phyloP scores from a whole-genome alignment of 257 asterid genomes.

The Haberlea rhodopensis region DNA sequence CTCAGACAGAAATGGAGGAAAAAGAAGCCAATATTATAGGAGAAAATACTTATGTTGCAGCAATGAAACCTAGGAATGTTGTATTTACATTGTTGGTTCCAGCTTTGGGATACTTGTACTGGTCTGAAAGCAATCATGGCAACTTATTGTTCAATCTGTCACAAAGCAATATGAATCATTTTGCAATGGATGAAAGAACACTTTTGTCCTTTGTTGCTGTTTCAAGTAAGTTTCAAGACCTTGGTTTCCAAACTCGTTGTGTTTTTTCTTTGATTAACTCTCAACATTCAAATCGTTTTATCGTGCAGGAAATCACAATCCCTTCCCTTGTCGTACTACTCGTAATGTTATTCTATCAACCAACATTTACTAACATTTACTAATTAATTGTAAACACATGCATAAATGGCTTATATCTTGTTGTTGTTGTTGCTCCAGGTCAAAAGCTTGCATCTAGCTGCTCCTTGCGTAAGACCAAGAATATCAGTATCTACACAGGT shows the following conservation, averaged over 20 bases:
- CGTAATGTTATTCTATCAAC: conserved; percentile 42
- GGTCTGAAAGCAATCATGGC: conserved; percentile 73
- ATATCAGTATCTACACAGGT: conserved; percentile 54
- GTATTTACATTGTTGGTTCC: conserved; percentile 58
- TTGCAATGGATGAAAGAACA: conserved; percentile 62
- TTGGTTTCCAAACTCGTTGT: neutral
- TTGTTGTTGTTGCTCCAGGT: conserved; percentile 41
- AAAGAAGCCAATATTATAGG: conserved; percentile 44
- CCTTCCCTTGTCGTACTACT: conserved; percentile 59
- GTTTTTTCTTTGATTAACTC: neutral
- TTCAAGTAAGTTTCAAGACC: conserved; percentile 51
- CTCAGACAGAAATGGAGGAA: conserved; percentile 75
- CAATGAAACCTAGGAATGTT: conserved; percentile 64
- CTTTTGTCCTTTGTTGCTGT: conserved; percentile 61
- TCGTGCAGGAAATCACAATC: conserved; percentile 64
- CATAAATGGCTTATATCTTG: neutral
- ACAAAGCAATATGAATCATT: conserved; percentile 61
- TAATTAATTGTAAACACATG: neutral
- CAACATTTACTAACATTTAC: conserved; percentile 22
- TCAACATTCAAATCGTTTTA: neutral
- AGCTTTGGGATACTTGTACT: conserved; percentile 51
- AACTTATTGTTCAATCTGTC: conserved; percentile 46
- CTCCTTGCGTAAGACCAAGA: conserved; percentile 51
- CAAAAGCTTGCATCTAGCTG: conserved; percentile 76
- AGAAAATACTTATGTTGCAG: conserved; percentile 58